phyloP scores from a whole-genome alignment of 2,329 filamentous ascomycete genomes.

The Pseudocercospora fuligena region DNA sequence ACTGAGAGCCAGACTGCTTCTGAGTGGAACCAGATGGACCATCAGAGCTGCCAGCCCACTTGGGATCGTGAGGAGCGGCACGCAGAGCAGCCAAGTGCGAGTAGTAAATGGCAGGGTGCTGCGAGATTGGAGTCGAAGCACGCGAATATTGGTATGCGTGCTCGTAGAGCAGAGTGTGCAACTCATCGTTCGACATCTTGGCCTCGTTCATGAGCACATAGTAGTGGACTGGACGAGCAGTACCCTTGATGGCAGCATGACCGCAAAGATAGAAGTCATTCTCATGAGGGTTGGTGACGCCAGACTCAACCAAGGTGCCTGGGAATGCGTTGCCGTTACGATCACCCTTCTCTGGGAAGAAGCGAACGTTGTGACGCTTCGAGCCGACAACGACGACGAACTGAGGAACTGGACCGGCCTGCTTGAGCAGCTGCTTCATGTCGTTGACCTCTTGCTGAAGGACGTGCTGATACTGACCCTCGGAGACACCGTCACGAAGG shows the following conservation, averaged over 20 bases:
- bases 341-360: slow-evolving; percentile 79
- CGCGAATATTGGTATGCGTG: slow-evolving; percentile 93
- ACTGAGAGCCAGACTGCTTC: slow-evolving; percentile 26
- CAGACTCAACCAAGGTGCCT: slow-evolving; percentile 83
- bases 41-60: slow-evolving; percentile 37
- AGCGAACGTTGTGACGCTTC: slow-evolving; percentile 92
- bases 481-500: slow-evolving; percentile 89
- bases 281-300: slow-evolving; percentile 88
- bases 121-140: slow-evolving; percentile 88
- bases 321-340: slow-evolving; percentile 81
- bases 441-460: slow-evolving; percentile 75
- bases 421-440: slow-evolving; percentile 61
- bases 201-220: slow-evolving; percentile 86
- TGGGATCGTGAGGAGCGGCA: slow-evolving; percentile 73
- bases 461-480: slow-evolving; percentile 82
- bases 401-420: slow-evolving; percentile 57
- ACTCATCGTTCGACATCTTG: slow-evolving; percentile 65
- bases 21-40: slow-evolving; percentile 26
- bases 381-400: slow-evolving; percentile 87
- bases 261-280: slow-evolving; percentile 82
- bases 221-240: slow-evolving; percentile 83
- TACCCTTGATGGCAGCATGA: slow-evolving; percentile 87
- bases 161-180: slow-evolving; percentile 91
- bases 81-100: slow-evolving; percentile 86
- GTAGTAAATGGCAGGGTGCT: slow-evolving; percentile 92